Evolutionary conservation across 257 asterid species (phyloP).

Genomic region (Craterostigma plantagineum): DNA sequence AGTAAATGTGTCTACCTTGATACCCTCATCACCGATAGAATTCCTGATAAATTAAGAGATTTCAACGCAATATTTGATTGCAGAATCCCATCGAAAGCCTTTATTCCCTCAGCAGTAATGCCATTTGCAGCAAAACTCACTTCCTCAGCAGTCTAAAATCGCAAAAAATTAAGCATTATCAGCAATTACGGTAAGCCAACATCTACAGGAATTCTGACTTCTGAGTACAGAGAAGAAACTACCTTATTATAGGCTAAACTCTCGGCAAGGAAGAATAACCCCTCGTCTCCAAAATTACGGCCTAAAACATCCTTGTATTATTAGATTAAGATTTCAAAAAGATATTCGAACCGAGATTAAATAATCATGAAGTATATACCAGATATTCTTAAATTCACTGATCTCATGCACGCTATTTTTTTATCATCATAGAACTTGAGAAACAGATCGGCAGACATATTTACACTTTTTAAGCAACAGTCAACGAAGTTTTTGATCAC

Average conservation of each 20-base stretch:
- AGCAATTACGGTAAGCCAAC: conserved; percentile 9
- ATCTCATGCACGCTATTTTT: too few species aligned
- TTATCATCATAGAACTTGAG: too few species aligned
- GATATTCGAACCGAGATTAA: too few species aligned
- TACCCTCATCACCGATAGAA: conserved; percentile 91
- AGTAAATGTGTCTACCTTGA: conserved; percentile 37
- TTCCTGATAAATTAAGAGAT: conserved; percentile 86
- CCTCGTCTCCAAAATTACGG: conserved; percentile 79
- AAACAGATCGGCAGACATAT: background rate
- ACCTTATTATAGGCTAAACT: conserved; percentile 92
- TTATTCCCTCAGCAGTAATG: conserved; percentile 79
- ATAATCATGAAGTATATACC: too few species aligned
- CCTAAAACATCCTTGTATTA: conserved; percentile 38
- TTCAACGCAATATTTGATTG: conserved; percentile 70
- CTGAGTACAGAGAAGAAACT: background rate
- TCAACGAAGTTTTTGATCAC: conserved; percentile 21
- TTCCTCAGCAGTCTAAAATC: conserved; percentile 78
- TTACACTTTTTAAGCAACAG: conserved; percentile 1
- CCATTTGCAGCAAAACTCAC: conserved; percentile 88
- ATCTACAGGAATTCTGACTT: background rate
- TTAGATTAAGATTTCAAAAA: conserved; percentile 11
- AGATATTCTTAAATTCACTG: too few species aligned
- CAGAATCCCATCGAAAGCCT: conserved; percentile 86
- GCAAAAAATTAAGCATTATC: conserved; percentile 5
- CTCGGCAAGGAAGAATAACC: conserved; percentile 84